Evolutionary conservation across 2,329 filamentous ascomycete genomes (phyloP).

Genomic region (Clathrospora elynae): DNA sequence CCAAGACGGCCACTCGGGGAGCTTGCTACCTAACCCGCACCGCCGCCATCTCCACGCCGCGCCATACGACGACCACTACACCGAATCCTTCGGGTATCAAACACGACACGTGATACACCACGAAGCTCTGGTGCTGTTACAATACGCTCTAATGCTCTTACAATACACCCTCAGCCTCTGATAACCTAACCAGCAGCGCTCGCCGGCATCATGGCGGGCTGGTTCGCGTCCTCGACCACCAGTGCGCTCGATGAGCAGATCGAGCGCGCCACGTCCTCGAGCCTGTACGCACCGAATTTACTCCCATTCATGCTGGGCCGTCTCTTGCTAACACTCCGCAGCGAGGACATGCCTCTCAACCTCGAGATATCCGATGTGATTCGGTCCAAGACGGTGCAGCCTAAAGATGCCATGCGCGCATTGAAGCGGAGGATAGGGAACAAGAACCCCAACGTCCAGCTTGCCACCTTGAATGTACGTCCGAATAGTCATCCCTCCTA

Average conservation of each 20-base stretch:
- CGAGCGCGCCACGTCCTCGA: slow-evolving; percentile 91
- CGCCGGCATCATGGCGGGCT: slow-evolving; percentile 76
- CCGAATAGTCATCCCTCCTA: background rate
- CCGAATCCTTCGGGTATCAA: background rate
- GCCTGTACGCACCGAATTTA: slow-evolving; percentile 65
- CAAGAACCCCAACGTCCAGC: slow-evolving; percentile 96
- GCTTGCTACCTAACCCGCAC: slow-evolving; percentile 19
- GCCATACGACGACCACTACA: background rate
- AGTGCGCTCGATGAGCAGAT: slow-evolving; percentile 96
- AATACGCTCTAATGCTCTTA: background rate
- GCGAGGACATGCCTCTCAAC: slow-evolving; percentile 95
- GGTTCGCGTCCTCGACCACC: slow-evolving; percentile 83
- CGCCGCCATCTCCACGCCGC: slow-evolving; percentile 6
- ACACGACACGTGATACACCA: background rate
- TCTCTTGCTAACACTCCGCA: slow-evolving; percentile 46
- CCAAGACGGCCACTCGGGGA: slow-evolving; percentile 10
- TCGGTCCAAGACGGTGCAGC: slow-evolving; percentile 94
- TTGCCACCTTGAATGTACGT: slow-evolving; percentile 86
- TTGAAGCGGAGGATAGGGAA: slow-evolving; percentile 93
- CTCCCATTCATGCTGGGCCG: background rate
- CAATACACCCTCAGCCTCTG: background rate
- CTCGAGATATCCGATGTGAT: slow-evolving; percentile 98
- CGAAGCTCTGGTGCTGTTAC: background rate
- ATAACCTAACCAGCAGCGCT: slow-evolving; percentile 1
- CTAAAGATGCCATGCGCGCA: slow-evolving; percentile 97